phyloP scores from a whole-genome alignment of 208 protist species.

The Wallacemonas rigidus region DNA sequence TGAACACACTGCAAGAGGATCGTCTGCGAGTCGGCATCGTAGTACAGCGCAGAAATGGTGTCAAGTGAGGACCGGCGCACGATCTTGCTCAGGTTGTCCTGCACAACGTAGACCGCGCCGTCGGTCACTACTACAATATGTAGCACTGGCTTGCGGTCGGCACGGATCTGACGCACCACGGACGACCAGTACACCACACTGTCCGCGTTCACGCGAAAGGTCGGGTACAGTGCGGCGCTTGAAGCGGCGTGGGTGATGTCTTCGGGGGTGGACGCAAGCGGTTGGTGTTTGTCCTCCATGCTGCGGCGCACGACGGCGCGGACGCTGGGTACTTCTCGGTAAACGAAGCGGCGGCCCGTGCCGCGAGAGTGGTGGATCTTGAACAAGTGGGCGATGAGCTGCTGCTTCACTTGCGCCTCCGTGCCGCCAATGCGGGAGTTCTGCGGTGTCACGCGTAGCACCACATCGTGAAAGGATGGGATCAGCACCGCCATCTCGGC shows the following conservation, averaged over 20 bases:
- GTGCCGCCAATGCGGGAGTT: constrained; percentile 30
- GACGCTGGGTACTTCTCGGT: constrained; percentile 40
- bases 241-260: constrained; percentile 34
- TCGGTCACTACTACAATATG: constrained; percentile 54
- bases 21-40: constrained; percentile 51
- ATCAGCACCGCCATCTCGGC: constrained; percentile 49
- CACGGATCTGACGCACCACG: constrained; percentile 36
- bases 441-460: constrained; percentile 44
- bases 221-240: constrained; percentile 34
- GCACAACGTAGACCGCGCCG: constrained; percentile 47
- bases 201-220: constrained; percentile 47
- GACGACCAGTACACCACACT: constrained; percentile 57
- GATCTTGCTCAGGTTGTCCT: constrained; percentile 39
- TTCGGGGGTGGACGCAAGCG: constrained; percentile 24
- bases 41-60: constrained; percentile 39
- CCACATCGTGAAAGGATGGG: constrained; percentile 64
- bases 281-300: constrained; percentile 39
- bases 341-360: constrained; percentile 43
- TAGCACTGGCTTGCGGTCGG: constrained; percentile 34
- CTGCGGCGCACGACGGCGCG: constrained; percentile 40
- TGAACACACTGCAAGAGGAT: constrained; percentile 45
- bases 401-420: constrained; percentile 41
- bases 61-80: constrained; percentile 36
- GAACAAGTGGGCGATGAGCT: constrained; percentile 70
- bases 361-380: constrained; percentile 32